Evolutionary conservation across 257 asterid genomes (phyloP).

Genomic region (Forsythia viridissima): DNA sequence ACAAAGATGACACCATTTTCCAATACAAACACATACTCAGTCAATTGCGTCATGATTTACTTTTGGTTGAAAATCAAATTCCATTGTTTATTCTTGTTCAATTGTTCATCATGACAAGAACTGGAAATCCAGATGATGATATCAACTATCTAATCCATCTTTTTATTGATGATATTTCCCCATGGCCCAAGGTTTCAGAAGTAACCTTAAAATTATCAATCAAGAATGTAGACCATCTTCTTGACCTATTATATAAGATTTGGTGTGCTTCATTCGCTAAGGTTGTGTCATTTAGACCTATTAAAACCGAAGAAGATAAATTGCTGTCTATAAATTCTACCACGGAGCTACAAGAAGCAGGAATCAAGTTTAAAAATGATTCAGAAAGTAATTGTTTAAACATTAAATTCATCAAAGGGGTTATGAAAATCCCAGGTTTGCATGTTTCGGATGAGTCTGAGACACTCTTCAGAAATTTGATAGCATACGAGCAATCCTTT

Average conservation of each 20-base stretch:
- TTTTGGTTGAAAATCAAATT: background rate
- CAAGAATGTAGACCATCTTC: background rate
- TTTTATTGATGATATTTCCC: background rate
- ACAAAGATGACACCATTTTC: background rate
- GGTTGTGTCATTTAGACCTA: background rate
- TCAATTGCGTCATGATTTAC: background rate
- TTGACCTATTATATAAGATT: background rate
- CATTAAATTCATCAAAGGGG: slow-evolving; percentile 35
- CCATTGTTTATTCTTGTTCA: background rate
- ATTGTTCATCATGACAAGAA: background rate
- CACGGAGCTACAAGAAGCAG: slow-evolving; percentile 33
- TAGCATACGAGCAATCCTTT: slow-evolving; percentile 32
- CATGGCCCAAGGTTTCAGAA: background rate
- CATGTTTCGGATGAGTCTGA: slow-evolving; percentile 34
- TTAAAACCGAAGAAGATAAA: slow-evolving; percentile 5
- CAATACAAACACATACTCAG: background rate
- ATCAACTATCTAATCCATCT: background rate
- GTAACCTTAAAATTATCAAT: background rate
- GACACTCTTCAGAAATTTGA: slow-evolving; percentile 31
- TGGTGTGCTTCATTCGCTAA: background rate
- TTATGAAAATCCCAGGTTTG: slow-evolving; percentile 30
- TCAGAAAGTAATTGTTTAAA: slow-evolving; percentile 13
- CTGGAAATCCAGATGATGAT: background rate
- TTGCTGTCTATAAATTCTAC: slow-evolving; percentile 27
- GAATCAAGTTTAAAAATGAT: slow-evolving; percentile 21